phyloP scores from a whole-genome alignment of 371 early-diverging fungal species.

The Mucor sp. region DNA sequence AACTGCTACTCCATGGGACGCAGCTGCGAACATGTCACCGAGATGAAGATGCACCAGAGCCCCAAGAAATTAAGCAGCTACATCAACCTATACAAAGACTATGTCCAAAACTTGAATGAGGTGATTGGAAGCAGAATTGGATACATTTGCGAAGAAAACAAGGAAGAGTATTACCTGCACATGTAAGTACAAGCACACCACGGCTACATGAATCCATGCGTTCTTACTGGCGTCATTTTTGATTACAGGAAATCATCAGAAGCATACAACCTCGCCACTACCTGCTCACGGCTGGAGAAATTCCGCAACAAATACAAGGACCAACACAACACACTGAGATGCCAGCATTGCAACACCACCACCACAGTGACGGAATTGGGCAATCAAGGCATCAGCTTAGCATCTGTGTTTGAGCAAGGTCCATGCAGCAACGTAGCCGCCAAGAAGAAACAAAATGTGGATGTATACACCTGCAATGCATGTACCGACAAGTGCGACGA shows the following conservation, averaged over 20 bases:
- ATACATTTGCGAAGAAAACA: not conserved
- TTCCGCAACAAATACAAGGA: constrained; percentile 15
- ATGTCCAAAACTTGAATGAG: constrained; percentile 14
- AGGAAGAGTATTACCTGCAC: not conserved
- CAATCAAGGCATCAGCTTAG: constrained; percentile 10
- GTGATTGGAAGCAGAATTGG: not conserved
- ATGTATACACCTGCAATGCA: constrained; percentile 15
- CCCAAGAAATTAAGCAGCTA: not conserved
- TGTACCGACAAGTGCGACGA: constrained; percentile 13
- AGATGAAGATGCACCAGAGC: constrained; percentile 28
- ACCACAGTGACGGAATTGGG: constrained; percentile 1
- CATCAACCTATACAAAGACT: constrained; percentile 10
- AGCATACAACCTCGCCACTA: constrained; percentile 1
- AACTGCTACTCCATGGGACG: constrained; percentile 38
- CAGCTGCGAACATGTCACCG: constrained; percentile 28
- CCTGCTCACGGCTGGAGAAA: constrained; percentile 31
- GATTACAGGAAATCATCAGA: not conserved
- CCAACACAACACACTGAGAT: constrained; percentile 19
- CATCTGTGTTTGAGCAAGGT: constrained; percentile 15
- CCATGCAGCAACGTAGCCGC: not conserved
- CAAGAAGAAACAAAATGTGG: not conserved
- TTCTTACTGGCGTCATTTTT: not conserved
- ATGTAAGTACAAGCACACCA: not conserved
- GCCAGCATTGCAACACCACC: constrained; percentile 20
- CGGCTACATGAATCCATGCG: not conserved